Conservation (phyloP, 2,329 filamentous ascomycete genomes). For the Lachnellula cervina region DNA sequence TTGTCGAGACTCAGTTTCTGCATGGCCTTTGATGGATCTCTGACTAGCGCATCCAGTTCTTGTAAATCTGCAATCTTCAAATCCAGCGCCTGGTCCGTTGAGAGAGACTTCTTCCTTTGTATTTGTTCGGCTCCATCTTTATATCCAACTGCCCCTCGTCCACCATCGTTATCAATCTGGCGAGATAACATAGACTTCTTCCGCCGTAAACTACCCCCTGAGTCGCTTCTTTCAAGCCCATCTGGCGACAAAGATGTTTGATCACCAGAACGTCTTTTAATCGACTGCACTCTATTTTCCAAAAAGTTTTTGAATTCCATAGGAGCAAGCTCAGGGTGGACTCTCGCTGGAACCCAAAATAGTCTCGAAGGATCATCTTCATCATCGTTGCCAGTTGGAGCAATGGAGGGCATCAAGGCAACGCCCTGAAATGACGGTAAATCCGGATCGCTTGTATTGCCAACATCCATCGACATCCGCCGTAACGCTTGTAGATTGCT, state of each 20-base stretch:
- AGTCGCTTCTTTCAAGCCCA: conserved; percentile 48
- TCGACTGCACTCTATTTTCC: conserved; percentile 86
- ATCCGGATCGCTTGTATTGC: conserved; percentile 62
- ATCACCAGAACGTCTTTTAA: conserved; percentile 79
- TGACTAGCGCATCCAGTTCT: conserved; percentile 74
- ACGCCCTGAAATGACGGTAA: conserved; percentile 66
- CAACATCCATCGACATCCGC: conserved; percentile 73
- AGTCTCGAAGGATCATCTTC: conserved; percentile 84
- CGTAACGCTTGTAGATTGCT: conserved; percentile 69
- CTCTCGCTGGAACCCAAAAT: conserved; percentile 91
- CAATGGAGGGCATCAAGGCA: conserved; percentile 63
- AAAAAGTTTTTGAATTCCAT: conserved; percentile 96
- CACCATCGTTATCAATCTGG: conserved; percentile 73
- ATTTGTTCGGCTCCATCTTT: conserved; percentile 79
- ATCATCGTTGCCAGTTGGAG: conserved; percentile 68
- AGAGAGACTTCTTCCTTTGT: conserved; percentile 65
- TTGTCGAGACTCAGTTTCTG: conserved; percentile 54
- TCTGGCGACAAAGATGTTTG: conserved; percentile 55
- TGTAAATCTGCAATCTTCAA: conserved; percentile 57
- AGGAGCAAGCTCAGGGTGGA: conserved; percentile 92
- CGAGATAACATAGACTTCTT: conserved; percentile 96
- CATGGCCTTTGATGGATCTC: conserved; percentile 68
- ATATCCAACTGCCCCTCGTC: conserved; percentile 57
- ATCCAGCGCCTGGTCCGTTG: conserved; percentile 45
- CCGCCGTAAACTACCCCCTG: conserved; percentile 60